These are phyloP conservation scores for Cladorrhinum sp. DNA, from an alignment of 2,329 filamentous ascomycete genomes.

Conservation along the genomic window DNA sequence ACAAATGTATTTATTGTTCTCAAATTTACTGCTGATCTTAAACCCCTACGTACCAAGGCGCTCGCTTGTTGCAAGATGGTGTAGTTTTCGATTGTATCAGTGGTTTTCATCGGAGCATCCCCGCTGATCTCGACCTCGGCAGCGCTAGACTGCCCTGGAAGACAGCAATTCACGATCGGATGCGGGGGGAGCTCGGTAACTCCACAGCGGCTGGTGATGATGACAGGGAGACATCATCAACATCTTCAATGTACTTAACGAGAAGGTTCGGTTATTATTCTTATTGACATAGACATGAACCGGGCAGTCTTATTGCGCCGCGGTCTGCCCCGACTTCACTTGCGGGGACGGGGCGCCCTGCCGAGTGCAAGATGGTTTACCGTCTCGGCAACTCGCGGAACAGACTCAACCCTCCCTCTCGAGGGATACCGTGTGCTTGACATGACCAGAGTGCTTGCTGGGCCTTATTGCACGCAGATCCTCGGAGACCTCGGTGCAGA, in stretches of 20 bases:
- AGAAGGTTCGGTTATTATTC: neutral
- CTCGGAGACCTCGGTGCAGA: conserved; percentile 93
- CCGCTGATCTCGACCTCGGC: neutral
- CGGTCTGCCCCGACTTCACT: neutral
- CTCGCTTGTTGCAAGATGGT: no score
- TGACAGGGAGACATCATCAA: neutral
- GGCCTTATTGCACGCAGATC: conserved; percentile 98
- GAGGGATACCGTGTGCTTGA: conserved; percentile 87
- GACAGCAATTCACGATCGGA: neutral
- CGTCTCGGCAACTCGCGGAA: conserved; percentile 15
- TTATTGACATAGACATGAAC: neutral
- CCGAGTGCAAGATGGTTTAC: conserved; percentile 14
- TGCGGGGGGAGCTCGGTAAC: neutral
- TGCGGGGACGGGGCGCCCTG: neutral
- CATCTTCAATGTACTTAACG: neutral
- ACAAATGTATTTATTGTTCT: no score
- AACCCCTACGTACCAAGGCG: no score
- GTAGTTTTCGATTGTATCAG: neutral
- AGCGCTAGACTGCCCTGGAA: neutral
- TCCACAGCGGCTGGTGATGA: neutral
- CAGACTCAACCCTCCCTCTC: conserved; percentile 55
- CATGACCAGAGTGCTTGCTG: conserved; percentile 93
- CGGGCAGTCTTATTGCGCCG: neutral
- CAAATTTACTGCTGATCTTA: no score
- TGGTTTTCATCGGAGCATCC: neutral